Conservation (phyloP, 202 grass and related monocot species). For the Elaeis oleifera region DNA sequence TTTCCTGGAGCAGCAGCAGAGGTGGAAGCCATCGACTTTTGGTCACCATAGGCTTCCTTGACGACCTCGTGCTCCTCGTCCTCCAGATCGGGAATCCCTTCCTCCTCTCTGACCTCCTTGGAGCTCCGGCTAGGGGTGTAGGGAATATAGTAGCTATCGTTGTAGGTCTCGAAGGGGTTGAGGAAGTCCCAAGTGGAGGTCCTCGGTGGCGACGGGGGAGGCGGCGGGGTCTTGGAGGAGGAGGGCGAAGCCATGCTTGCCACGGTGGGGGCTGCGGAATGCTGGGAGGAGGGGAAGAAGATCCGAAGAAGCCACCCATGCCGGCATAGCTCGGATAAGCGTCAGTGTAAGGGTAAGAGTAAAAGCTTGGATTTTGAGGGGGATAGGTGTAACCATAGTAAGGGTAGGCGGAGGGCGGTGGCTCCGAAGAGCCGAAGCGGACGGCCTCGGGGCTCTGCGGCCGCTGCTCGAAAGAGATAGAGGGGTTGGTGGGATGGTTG, state of each 20-base stretch:
- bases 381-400: slow-evolving; percentile 4
- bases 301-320: slow-evolving; percentile 3
- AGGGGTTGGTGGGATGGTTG: slow-evolving; percentile 17
- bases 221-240: not conserved
- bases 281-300: slow-evolving; percentile 1
- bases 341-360: not conserved
- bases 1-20: not conserved
- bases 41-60: slow-evolving; percentile 7
- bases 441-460: not conserved
- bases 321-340: slow-evolving; percentile 4
- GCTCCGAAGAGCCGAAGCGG: slow-evolving; percentile 16
- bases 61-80: slow-evolving; percentile 15
- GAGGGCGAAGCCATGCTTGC: not conserved
- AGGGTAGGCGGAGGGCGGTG: slow-evolving; percentile 1
- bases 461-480: slow-evolving; percentile 8
- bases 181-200: slow-evolving; percentile 96
- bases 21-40: not conserved
- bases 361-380: slow-evolving; percentile 8
- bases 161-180: slow-evolving; percentile 73
- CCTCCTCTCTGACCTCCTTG: slow-evolving; percentile 1
- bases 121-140: slow-evolving; percentile 49
- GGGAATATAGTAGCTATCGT: slow-evolving; percentile 49
- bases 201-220: slow-evolving; percentile 57
- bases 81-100: slow-evolving; percentile 20
- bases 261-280: not conserved